Conservation (phyloP, 805 yeast species). For the Barnettozyma pratensis region DNA sequence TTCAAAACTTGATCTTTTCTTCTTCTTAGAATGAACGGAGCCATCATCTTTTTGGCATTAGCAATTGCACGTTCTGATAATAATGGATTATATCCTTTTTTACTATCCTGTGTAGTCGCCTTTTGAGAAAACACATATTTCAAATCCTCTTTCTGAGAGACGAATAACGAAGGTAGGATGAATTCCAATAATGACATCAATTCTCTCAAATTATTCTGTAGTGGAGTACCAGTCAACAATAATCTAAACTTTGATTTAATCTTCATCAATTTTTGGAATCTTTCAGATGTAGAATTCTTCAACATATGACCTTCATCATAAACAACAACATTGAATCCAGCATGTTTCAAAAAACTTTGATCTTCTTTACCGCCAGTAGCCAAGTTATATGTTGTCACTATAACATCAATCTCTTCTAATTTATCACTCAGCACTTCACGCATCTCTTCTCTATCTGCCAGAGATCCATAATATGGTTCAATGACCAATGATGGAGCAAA, state of each 20-base stretch:
- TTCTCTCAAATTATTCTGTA: slow-evolving; percentile 89
- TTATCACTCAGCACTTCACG: slow-evolving; percentile 58
- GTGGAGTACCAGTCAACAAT: slow-evolving; percentile 91
- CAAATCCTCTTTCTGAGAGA: slow-evolving; percentile 75
- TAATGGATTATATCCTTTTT: slow-evolving; percentile 64
- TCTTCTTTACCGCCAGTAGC: slow-evolving; percentile 87
- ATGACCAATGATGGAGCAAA: slow-evolving; percentile 80
- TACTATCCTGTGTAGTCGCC: slow-evolving; percentile 57
- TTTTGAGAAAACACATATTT: slow-evolving; percentile 82
- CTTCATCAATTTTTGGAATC: slow-evolving; percentile 83
- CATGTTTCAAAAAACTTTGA: slow-evolving; percentile 66
- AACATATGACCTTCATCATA: slow-evolving; percentile 98
- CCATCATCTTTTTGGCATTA: slow-evolving; percentile 97
- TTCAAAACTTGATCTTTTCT: slow-evolving; percentile 87
- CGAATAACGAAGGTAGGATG: slow-evolving; percentile 79
- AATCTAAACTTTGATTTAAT: slow-evolving; percentile 79
- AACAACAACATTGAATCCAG: slow-evolving; percentile 79
- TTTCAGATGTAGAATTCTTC: slow-evolving; percentile 81
- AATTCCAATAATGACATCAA: slow-evolving; percentile 86
- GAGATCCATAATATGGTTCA: slow-evolving; percentile 92
- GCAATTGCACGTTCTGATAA: slow-evolving; percentile 86
- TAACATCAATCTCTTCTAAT: slow-evolving; percentile 65
- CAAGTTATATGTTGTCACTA: slow-evolving; percentile 89
- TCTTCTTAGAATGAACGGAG: slow-evolving; percentile 92
- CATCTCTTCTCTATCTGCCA: slow-evolving; percentile 76